Base-by-base conservation (phyloP, 805 yeast genomes). In the Yamadazyma takamatsuzukensis region DNA sequence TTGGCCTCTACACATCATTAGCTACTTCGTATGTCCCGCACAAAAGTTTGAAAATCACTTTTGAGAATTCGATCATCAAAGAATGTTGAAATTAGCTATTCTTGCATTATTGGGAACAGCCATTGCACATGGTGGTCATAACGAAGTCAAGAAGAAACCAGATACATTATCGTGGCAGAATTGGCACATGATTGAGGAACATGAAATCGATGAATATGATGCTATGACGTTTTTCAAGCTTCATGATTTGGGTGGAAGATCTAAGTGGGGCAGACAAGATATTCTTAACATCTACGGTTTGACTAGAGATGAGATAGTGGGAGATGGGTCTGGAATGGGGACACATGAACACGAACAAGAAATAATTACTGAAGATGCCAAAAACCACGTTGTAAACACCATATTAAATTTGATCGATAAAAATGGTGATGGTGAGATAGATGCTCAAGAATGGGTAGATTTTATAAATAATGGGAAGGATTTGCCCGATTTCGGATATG, bases 141-240 rank as follows among this genome's bases (percentile, higher is more conserved):
- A 34, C 11, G 40, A 32, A 12, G 33, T 12, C 15, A 32, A 24
- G 19, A 9, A 9, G 16, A 39, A 25, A 27, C 87, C 87, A 2
- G 59, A 57, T 8, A 78, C 74, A 0, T 47, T 76, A 22, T 58
- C 75, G 12, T 85, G 95, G 95, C 86, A 82, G 48, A 72, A 74
- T 45, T 83, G 89, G 84, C 97, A 90, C 56, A 89, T 90, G 97
- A 68, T 74, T 46, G 79, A 77, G 45, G 97, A 90, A 61, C 97
- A 90, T 61, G 83, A 78, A 12, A 44, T 85, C 38, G 88, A 83
- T 41, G 66, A 68, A 17, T 86, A 77, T 48, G 94, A 83, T 41
- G 71, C 94, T 0, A 77, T 70, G 25, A 70, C 82, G 11, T 86
- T 90, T 49, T 90, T 90, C 70, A 72, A 72, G 22, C 49, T 89